These are phyloP conservation scores for Glycine soja DNA, from an alignment of 306 rosid species.

Conservation along the genomic window DNA sequence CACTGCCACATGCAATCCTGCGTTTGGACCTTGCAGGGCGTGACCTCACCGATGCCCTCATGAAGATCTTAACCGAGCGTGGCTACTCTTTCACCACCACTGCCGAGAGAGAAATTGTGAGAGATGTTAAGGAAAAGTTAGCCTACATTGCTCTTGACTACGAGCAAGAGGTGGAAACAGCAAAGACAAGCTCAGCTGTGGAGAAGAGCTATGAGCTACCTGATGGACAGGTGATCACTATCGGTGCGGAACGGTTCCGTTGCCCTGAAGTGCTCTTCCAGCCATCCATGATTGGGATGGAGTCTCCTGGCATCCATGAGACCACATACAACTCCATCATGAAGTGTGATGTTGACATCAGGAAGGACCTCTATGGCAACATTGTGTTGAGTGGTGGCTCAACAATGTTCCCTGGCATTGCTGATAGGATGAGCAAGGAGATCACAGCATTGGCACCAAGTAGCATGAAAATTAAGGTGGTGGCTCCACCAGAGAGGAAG, in stretches of 20 bases:
- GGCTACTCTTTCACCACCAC: slow-evolving; percentile 97
- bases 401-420: slow-evolving; percentile 97
- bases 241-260: slow-evolving; percentile 90
- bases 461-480: slow-evolving; percentile 96
- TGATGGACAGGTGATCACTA: slow-evolving; percentile 96
- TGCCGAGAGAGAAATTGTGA: slow-evolving; percentile 97
- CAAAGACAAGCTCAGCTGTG: slow-evolving; percentile 87
- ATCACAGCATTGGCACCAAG: slow-evolving; percentile 95
- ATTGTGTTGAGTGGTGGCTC: slow-evolving; percentile 96
- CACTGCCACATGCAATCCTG: slow-evolving; percentile 98
- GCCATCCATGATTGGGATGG: slow-evolving; percentile 99
- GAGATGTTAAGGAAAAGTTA: slow-evolving; percentile 92
- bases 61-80: slow-evolving; percentile 98
- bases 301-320: slow-evolving; percentile 92
- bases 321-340: slow-evolving; percentile 97
- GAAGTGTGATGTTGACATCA: slow-evolving; percentile 96
- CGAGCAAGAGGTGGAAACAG: slow-evolving; percentile 89
- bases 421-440: slow-evolving; percentile 98
- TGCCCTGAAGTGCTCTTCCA: slow-evolving; percentile 99
- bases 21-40: slow-evolving; percentile 98
- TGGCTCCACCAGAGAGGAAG: slow-evolving; percentile 97
- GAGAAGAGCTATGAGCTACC: slow-evolving; percentile 98
- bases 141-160: slow-evolving; percentile 95
- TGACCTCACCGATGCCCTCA: slow-evolving; percentile 92
- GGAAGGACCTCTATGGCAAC: slow-evolving; percentile 96